Evolutionary conservation across 2,329 filamentous ascomycete species (phyloP), one percentile per base, ranked within the genome.

Genomic region (Fusarium sp.): DNA sequence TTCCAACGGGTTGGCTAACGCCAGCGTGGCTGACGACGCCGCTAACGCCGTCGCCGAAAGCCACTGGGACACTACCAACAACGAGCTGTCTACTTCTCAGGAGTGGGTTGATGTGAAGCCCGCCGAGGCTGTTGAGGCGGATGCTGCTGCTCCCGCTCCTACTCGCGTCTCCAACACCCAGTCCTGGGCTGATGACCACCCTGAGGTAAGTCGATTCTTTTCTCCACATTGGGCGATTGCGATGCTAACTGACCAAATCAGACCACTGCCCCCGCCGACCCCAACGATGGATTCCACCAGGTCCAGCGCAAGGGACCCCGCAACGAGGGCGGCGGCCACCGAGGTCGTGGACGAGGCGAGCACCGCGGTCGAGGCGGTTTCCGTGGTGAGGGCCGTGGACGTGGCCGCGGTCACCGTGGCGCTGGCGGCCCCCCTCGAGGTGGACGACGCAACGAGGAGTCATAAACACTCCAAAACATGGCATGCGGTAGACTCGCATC

Each of bases 151-250:
- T 53, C 59, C 62, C 26, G 89, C 87, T n/a, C 87, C 89, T 46
- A 89, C 88, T 8, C 82, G 83, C 10, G 79, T 82, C 39, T 77
- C 81, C 56, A 85, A 86, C 74, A 84, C 85, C 31, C 89, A 91
- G 76, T 94, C 90, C 74, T 97, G 93, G 93, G 93, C 93, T 26
- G 94, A 97, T 74, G 92, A 96, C 64, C 88, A 92, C 72, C 88
- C 91, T 18, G 88, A 84, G 76, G 84, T 87, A 77, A 72, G 82
- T 75, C 24, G 14, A 43, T 22, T 17, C 2, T 39, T 13, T 18
- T 7, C 17, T 38, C 18, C 8, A 14, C 7, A 17, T 13, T 33
- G 24, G 7, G 39, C 15, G 11, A 31, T 17, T 14, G 17, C 24
- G 20, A 39, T 28, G 31, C 72, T 74, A 60, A 72, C 40, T n/a